Evolutionary conservation across 768 basidiomycete species (phyloP).

Genomic region (Sporobolomyces phaffii): DNA sequence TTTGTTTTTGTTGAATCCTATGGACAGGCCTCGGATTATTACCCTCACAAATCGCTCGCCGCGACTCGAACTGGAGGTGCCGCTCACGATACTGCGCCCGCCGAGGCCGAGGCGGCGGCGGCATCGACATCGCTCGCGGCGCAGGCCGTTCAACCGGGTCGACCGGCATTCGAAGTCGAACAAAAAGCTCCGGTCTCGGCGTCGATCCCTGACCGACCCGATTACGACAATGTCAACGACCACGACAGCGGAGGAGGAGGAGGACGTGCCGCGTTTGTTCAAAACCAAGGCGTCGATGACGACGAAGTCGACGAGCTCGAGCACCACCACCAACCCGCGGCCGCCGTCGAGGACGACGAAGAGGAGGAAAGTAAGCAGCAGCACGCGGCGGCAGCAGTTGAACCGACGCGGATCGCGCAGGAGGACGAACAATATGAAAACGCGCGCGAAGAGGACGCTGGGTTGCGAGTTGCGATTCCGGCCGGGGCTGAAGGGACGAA

Average conservation of each 20-base stretch:
- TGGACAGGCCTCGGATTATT: conserved; percentile 18
- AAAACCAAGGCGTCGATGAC: background rate
- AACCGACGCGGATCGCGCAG: conserved; percentile 2
- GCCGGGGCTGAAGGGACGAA: conserved; percentile 28
- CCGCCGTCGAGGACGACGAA: background rate
- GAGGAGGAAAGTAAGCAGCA: background rate
- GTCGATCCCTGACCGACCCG: background rate
- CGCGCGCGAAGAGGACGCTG: background rate
- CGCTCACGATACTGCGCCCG: too few species aligned
- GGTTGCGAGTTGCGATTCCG: conserved; percentile 21
- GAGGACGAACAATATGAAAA: background rate
- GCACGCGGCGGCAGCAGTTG: background rate
- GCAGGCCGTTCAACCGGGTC: conserved; percentile 17
- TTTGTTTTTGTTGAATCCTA: background rate
- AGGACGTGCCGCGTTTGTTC: background rate
- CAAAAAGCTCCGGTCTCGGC: conserved; percentile 21
- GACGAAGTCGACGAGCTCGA: background rate
- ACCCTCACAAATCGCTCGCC: background rate
- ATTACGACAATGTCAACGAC: background rate
- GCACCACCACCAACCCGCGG: too few species aligned
- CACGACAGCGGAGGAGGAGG: background rate
- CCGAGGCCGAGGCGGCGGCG: background rate
- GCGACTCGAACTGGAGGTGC: background rate
- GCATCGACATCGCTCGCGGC: background rate
- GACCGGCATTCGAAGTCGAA: conserved; percentile 19